Evolutionary conservation across 768 basidiomycete species (phyloP).

Genomic region (Pulveroboletus sp.): DNA sequence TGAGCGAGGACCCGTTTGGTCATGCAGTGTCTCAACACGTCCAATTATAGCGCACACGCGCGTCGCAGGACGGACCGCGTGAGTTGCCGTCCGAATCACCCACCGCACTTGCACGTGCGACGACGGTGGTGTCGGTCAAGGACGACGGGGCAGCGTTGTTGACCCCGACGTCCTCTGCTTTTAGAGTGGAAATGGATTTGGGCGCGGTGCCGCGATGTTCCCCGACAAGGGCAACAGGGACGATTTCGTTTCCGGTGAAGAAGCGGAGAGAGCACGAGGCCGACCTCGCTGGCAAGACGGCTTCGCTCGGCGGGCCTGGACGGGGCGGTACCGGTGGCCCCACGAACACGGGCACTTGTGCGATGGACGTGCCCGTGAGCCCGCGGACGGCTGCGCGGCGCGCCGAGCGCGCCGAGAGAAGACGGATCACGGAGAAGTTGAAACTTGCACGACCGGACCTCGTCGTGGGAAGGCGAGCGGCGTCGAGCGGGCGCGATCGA

Average conservation of each 20-base stretch:
- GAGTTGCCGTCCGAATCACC: not conserved
- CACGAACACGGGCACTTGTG: not conserved
- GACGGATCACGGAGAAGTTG: conserved; percentile 37
- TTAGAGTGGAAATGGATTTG: not conserved
- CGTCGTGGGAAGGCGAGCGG: conserved; percentile 28
- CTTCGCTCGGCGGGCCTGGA: not conserved
- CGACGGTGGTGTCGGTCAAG: not conserved
- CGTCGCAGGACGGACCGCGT: not conserved
- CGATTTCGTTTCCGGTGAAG: conserved; percentile 21
- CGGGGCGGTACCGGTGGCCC: not conserved
- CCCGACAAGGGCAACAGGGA: not conserved
- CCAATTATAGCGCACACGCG: not conserved
- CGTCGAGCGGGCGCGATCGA: conserved; percentile 1
- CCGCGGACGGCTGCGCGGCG: conserved; percentile 21
- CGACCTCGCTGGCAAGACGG: not conserved
- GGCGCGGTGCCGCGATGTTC: not conserved
- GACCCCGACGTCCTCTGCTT: not conserved
- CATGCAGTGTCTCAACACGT: not conserved
- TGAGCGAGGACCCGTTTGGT: not conserved
- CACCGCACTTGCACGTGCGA: not conserved
- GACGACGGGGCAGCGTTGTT: not conserved
- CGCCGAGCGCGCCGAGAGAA: conserved; percentile 18
- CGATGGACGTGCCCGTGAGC: not conserved
- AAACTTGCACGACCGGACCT: conserved; percentile 43
- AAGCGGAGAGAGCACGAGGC: conserved; percentile 7